Base-by-base conservation (phyloP, 768 basidiomycete genomes). In the Suillus tomentosus region DNA sequence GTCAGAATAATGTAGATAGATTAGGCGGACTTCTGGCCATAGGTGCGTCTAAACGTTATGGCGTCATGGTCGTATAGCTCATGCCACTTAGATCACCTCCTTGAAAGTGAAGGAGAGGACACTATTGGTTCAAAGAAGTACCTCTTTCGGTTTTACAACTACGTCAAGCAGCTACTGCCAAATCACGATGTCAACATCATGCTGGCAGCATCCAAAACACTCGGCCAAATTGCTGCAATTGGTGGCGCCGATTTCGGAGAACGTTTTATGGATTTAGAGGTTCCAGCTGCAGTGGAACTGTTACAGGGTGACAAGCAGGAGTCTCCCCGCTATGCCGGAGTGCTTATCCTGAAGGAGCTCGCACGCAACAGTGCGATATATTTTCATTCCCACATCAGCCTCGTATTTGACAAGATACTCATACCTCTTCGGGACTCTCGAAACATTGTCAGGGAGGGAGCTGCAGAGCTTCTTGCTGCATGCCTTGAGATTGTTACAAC, bases 331-430 rank as follows among this genome's bases (percentile, higher is more conserved):
- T 96, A 97, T 76, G 94, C 94, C 0, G 96, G 95, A 0, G 95
- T 98, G 2, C 85, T 99, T 61, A 92, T 98, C 57, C 77, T 99
- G 45, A 96, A 96, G 77, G 96, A 97, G 76, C 83, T 99, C 48
- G 96, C 97, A 2, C 84, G 87, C 36, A 91, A 95, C 76, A 95
- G 91, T 66, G 91, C 94, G 0, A 86, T 82, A 8, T 89, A 95
- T 70, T 96, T 98, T 76, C 88, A 94, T 70, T 85, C 92, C 2
- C 91, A 94, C 76, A 95, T 99, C 24, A 84, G 85, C 61, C 83
- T 91, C 45, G 91, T 97, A 14, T 89, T 99, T 59, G 95, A 95
- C 74, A 95, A 95, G 76, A 94, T 99, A 62, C 89, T 97, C 66
- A 87, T 91, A 2, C 94, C 96, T 5, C 77, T 99, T 27, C 82